Percentiles rank a stretch among this genome's conserved stretches.
Conservation (phyloP, 1,284 basidiomycete genomes). For the Rhodotorula sp. region DNA sequence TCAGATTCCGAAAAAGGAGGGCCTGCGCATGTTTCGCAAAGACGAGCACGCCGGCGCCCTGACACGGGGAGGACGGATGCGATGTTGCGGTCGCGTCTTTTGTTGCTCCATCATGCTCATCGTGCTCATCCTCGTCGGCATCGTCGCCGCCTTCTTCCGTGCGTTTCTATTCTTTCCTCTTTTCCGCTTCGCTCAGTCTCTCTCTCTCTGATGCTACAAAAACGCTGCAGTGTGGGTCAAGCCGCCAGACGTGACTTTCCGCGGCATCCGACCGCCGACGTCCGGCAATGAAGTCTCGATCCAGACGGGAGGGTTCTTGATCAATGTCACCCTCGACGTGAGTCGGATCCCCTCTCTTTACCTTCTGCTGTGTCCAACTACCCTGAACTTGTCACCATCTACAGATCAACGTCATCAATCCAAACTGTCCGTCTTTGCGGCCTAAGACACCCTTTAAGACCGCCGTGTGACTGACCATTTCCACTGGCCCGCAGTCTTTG, state of each 20-base stretch:
- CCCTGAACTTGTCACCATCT: neutral
- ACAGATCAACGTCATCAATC: slow-evolving; percentile 45
- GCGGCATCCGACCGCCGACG: slow-evolving; percentile 43
- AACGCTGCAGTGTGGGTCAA: slow-evolving; percentile 44
- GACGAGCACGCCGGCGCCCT: slow-evolving; percentile 47
- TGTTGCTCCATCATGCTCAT: slow-evolving; percentile 46
- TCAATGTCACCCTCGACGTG: slow-evolving; percentile 42
- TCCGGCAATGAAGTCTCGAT: slow-evolving; percentile 42
- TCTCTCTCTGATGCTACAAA: no score
- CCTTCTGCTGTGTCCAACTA: no score
- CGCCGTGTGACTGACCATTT: neutral
- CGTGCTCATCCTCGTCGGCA: slow-evolving; percentile 44
- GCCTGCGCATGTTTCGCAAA: slow-evolving; percentile 46
- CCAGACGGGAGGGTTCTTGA: slow-evolving; percentile 38
- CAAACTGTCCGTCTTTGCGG: slow-evolving; percentile 37
- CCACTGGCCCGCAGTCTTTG: slow-evolving; percentile 41
- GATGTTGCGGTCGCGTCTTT: slow-evolving; percentile 44
- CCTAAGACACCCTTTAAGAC: no score
- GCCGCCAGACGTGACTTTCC: slow-evolving; percentile 47
- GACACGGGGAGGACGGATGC: slow-evolving; percentile 41
- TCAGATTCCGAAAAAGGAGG: slow-evolving; percentile 48
- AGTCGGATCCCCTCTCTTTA: neutral
- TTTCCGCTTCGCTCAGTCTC: neutral
- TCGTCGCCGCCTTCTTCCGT: slow-evolving; percentile 47
- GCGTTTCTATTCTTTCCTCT: neutral